These are phyloP conservation scores for Phytopythium ostracodes DNA, from an alignment of 352 stramenopile species.

Conservation along the genomic window DNA sequence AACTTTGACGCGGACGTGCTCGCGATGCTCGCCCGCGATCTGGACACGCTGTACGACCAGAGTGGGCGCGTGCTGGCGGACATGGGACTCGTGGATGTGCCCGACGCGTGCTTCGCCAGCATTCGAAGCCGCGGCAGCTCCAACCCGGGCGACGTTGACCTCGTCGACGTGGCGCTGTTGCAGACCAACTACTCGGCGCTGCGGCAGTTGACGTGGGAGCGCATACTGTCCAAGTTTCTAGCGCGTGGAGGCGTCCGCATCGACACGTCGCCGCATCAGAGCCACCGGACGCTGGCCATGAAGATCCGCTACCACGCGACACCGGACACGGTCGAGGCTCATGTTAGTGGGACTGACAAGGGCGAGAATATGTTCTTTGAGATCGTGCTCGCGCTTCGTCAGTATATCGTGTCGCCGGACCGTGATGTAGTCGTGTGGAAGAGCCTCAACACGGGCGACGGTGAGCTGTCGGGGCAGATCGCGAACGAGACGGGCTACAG, in stretches of 20 bases:
- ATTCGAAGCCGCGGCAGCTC: not conserved
- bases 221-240: not conserved
- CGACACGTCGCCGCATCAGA: not conserved
- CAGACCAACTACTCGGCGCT: not conserved
- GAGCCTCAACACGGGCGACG: not conserved
- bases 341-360: not conserved
- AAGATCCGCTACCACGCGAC: not conserved
- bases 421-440: not conserved
- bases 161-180: not conserved
- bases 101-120: not conserved
- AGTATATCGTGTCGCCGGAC: not conserved
- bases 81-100: not conserved
- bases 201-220: not conserved
- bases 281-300: not conserved
- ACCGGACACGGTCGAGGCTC: not conserved
- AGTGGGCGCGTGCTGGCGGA: not conserved
- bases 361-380: not conserved
- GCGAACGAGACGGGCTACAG: not conserved
- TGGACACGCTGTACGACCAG: not conserved
- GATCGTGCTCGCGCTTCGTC: not conserved
- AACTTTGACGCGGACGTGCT: constrained; percentile 1
- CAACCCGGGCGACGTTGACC: not conserved
- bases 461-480: not conserved
- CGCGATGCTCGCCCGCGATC: not conserved
- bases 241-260: not conserved